Evolutionary conservation across 1,284 basidiomycete genomes (phyloP).

Genomic region (Fistulinella staudtii): DNA sequence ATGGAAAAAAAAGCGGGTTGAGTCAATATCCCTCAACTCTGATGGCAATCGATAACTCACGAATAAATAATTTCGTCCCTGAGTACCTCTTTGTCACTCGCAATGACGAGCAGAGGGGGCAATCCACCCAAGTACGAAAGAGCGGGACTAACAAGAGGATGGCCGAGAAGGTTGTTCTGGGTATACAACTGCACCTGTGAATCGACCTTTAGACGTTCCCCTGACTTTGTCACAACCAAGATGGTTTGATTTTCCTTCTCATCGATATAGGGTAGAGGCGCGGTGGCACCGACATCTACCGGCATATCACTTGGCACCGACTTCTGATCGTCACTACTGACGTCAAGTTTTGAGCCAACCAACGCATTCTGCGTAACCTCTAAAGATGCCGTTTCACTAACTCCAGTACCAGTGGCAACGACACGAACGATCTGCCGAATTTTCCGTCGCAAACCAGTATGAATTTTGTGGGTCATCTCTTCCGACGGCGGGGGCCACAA

Average conservation of each 20-base stretch:
- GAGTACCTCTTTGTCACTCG: constrained; percentile 88
- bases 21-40: not conserved
- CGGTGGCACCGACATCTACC: constrained; percentile 46
- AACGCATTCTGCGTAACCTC: constrained; percentile 17
- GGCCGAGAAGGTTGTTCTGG: constrained; percentile 77
- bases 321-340: constrained; percentile 18
- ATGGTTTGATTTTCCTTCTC: constrained; percentile 42
- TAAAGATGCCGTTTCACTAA: constrained; percentile 7
- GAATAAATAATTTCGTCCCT: constrained; percentile 89
- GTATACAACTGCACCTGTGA: constrained; percentile 88
- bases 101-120: constrained; percentile 83
- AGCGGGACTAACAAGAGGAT: constrained; percentile 85
- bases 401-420: constrained; percentile 14
- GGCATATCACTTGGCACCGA: constrained; percentile 24
- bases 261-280: constrained; percentile 38
- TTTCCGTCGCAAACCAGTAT: constrained; percentile 55
- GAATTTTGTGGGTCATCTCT: constrained; percentile 62
- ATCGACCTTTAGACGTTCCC: constrained; percentile 53
- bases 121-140: constrained; percentile 87
- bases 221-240: constrained; percentile 39
- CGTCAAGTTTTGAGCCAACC: constrained; percentile 17
- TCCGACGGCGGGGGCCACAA: constrained; percentile 90
- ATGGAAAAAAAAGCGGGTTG: constrained; percentile 1
- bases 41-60: constrained; percentile 43
- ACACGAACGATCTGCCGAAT: constrained; percentile 57